phyloP scores from a whole-genome alignment of 495 filamentous ascomycete genomes.

The Oidiodendron maius region DNA sequence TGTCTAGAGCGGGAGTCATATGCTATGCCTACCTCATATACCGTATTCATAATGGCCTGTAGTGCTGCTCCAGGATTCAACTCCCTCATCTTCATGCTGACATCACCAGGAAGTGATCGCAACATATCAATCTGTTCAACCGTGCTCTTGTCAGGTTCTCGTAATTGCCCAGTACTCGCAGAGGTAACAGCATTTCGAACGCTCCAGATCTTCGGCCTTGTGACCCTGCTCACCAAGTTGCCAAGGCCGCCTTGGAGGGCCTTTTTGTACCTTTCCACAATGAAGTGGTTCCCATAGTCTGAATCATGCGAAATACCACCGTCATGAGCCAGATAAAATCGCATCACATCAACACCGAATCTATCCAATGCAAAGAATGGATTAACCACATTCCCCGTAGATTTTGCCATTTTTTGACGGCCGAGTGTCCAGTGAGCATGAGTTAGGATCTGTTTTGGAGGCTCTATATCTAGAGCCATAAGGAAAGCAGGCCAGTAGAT shows the following conservation, averaged over 20 bases:
- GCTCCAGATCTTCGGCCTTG: conserved; percentile 60
- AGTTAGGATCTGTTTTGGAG: conserved; percentile 77
- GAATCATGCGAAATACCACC: conserved; percentile 71
- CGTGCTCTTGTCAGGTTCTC: background rate
- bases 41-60: conserved; percentile 55
- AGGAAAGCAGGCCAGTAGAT: conserved; percentile 98
- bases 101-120: conserved; percentile 29
- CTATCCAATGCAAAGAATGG: conserved; percentile 87
- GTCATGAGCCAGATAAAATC: conserved; percentile 77
- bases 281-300: conserved; percentile 73
- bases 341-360: conserved; percentile 81
- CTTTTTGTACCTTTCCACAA: conserved; percentile 75
- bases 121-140: conserved; percentile 28
- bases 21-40: conserved; percentile 43
- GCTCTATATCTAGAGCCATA: conserved; percentile 75
- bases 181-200: conserved; percentile 47
- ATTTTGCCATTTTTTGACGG: conserved; percentile 90
- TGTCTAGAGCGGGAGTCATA: no score
- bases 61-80: conserved; percentile 61
- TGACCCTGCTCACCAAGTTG: conserved; percentile 68
- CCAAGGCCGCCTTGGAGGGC: conserved; percentile 67
- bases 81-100: conserved; percentile 53
- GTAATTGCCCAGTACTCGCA: conserved; percentile 19
- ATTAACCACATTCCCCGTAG: conserved; percentile 89
- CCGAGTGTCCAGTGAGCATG: conserved; percentile 96